These are phyloP conservation scores for Solanum chilense DNA, from an alignment of 257 asterid species.

Conservation along the genomic window DNA sequence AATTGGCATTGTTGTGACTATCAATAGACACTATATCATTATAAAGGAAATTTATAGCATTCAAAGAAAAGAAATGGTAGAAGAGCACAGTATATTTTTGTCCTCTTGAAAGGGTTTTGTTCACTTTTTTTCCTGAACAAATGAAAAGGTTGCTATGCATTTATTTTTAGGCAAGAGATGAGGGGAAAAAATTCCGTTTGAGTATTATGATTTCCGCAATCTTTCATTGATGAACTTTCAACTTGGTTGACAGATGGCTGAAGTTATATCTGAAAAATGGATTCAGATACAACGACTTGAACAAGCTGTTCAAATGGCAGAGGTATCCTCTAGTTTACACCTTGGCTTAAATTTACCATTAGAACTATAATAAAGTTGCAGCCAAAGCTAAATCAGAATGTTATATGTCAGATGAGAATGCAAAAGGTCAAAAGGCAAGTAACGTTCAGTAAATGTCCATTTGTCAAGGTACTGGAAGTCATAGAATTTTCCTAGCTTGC, in stretches of 20 bases:
- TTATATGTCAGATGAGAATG: conserved; percentile 37
- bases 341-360: not conserved
- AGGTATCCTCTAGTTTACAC: conserved; percentile 28
- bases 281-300: conserved; percentile 84
- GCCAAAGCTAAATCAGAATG: not conserved
- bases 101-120: not conserved
- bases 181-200: not conserved
- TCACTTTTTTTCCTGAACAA: not conserved
- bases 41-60: not conserved
- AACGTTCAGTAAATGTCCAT: conserved; percentile 49
- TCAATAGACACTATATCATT: not conserved
- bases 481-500: not conserved
- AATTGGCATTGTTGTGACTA: not conserved
- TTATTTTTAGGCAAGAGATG: not conserved
- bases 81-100: not conserved
- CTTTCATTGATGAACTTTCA: not conserved
- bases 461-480: conserved; percentile 40
- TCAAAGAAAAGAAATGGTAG: not conserved
- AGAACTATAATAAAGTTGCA: not conserved
- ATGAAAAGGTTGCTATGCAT: not conserved
- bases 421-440: conserved; percentile 37
- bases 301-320: conserved; percentile 82
- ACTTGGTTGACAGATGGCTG: conserved; percentile 29
- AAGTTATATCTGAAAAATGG: conserved; percentile 79
- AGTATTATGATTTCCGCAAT: not conserved